These are phyloP conservation scores for Rugonectria rugulosa DNA, from an alignment of 2,329 filamentous ascomycete genomes.

Conservation along the genomic window DNA sequence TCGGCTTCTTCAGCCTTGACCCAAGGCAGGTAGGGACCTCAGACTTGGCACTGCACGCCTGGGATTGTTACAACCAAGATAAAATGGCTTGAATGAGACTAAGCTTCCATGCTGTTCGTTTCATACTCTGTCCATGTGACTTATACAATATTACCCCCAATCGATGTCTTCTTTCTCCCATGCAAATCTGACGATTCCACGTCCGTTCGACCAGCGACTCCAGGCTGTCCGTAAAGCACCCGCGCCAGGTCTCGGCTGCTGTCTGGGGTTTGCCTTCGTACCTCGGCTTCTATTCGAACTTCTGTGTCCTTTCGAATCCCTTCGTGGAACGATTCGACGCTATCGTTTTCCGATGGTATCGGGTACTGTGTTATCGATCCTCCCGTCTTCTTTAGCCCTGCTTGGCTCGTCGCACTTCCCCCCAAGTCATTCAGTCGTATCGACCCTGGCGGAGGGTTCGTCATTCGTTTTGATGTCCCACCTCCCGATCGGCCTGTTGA, in stretches of 20 bases:
- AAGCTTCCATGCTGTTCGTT: too few species aligned
- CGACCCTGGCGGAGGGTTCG: slow-evolving; percentile 22
- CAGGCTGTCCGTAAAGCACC: slow-evolving; percentile 20
- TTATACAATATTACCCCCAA: background rate
- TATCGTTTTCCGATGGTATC: slow-evolving; percentile 12
- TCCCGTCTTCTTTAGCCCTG: slow-evolving; percentile 6
- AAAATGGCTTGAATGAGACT: too few species aligned
- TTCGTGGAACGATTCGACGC: slow-evolving; percentile 14
- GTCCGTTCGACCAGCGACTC: slow-evolving; percentile 10
- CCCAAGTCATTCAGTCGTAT: slow-evolving; percentile 23
- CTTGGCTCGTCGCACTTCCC: background rate
- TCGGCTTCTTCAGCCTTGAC: too few species aligned
- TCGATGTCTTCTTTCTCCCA: background rate
- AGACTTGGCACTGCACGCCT: too few species aligned
- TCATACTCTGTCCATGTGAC: too few species aligned
- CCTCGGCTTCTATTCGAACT: slow-evolving; percentile 12
- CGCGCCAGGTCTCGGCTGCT: slow-evolving; percentile 1
- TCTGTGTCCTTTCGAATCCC: slow-evolving; percentile 24
- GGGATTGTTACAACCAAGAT: too few species aligned
- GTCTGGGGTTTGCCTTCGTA: background rate
- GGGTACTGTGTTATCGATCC: slow-evolving; percentile 19
- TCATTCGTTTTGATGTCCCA: slow-evolving; percentile 14
- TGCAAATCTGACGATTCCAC: slow-evolving; percentile 9
- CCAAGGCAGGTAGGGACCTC: too few species aligned
- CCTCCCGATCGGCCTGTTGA: slow-evolving; percentile 6